phyloP scores from a whole-genome alignment of 805 yeast species.

The Komagataella ulmi region DNA sequence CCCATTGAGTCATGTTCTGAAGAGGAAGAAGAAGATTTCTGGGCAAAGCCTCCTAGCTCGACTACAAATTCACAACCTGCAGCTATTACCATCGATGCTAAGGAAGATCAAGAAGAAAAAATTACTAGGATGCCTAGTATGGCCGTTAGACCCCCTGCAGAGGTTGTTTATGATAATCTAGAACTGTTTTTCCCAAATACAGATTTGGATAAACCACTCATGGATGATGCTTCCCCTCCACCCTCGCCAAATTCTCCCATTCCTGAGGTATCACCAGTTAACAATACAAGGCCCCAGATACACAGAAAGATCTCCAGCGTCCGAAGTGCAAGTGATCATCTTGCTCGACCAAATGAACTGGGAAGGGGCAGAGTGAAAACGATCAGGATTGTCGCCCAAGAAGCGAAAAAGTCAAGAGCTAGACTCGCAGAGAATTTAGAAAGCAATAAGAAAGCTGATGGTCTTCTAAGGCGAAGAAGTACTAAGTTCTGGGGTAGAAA shows the following conservation, averaged over 20 bases:
- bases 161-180: slow-evolving; percentile 80
- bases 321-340: slow-evolving; percentile 16
- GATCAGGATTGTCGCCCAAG: slow-evolving; percentile 85
- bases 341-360: neutral
- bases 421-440: slow-evolving; percentile 13
- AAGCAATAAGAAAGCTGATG: slow-evolving; percentile 7
- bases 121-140: slow-evolving; percentile 5
- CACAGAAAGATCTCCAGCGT: slow-evolving; percentile 31
- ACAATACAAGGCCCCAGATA: slow-evolving; percentile 18
- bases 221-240: slow-evolving; percentile 54
- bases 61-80: slow-evolving; percentile 2
- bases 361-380: slow-evolving; percentile 65
- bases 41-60: neutral
- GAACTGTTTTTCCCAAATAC: slow-evolving; percentile 89
- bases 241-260: slow-evolving; percentile 27
- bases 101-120: neutral
- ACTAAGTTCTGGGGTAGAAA: slow-evolving; percentile 98
- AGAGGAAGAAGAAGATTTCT: slow-evolving; percentile 1
- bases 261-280: slow-evolving; percentile 1
- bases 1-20: neutral
- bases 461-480: slow-evolving; percentile 53
- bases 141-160: slow-evolving; percentile 91
- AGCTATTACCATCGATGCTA: neutral
- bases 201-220: slow-evolving; percentile 82
- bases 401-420: slow-evolving; percentile 59